Percentiles rank a stretch among this genome's conserved stretches.
phyloP scores from a whole-genome alignment of 169 alveolate genomes.

The Plasmodium sp. region DNA sequence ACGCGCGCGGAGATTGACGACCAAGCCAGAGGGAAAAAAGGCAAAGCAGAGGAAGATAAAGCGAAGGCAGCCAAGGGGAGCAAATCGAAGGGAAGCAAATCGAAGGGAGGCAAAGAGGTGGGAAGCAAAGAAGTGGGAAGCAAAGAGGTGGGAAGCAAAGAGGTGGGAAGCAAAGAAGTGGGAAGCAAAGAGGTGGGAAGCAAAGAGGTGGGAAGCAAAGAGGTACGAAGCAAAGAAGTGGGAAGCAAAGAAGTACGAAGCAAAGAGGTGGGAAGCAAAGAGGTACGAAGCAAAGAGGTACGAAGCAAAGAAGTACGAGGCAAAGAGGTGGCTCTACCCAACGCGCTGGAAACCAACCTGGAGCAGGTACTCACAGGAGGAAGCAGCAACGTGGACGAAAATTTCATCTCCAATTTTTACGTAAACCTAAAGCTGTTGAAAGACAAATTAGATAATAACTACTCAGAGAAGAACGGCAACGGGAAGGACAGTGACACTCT shows the following conservation, averaged over 20 bases:
- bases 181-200: not conserved
- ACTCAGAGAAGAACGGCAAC: not conserved
- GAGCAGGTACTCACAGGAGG: not conserved
- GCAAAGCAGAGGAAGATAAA: not conserved
- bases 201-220: not conserved
- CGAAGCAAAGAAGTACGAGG: not conserved
- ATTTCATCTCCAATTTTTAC: conserved; percentile 43
- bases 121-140: not conserved
- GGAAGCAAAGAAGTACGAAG: not conserved
- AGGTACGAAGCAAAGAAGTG: not conserved
- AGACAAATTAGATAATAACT: conserved; percentile 6
- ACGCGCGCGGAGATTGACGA: not conserved
- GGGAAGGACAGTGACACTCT: not conserved
- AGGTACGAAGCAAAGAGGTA: not conserved
- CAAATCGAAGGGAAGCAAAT: not conserved
- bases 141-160: not conserved
- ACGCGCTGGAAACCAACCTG: conserved; percentile 18
- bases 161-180: not conserved
- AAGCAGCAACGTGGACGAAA: conserved; percentile 3
- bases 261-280: not conserved
- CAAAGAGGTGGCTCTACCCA: not conserved
- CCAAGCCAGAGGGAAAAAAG: not conserved
- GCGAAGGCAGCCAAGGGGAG: not conserved
- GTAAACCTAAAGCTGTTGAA: conserved; percentile 24
- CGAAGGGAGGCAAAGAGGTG: not conserved